phyloP scores from a whole-genome alignment of 2,329 filamentous ascomycete genomes.

The Ascochyta pisi region DNA sequence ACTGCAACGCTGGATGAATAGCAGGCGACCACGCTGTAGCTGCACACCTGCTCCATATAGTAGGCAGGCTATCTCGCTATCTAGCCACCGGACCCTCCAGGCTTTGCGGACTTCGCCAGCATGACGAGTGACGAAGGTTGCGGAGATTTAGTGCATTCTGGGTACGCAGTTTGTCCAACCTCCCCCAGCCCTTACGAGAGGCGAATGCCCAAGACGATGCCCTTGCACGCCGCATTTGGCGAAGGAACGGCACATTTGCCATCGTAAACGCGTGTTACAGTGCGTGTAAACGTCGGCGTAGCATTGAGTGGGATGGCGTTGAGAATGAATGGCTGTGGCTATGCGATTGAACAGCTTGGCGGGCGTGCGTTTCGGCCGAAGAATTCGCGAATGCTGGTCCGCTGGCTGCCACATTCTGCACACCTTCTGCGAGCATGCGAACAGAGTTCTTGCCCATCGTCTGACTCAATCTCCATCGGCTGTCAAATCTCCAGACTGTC shows the following conservation, averaged over 20 bases:
- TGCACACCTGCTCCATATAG: conserved; percentile 65
- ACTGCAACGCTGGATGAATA: conserved; percentile 35
- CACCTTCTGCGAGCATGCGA: conserved; percentile 16
- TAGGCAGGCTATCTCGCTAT: conserved; percentile 57
- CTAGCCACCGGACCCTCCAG: conserved; percentile 15
- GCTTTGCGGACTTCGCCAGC: conserved; percentile 50
- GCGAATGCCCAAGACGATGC: conserved; percentile 14
- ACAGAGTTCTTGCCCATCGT: conserved; percentile 9
- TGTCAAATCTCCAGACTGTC: conserved; percentile 12
- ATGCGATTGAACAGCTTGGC: conserved; percentile 20
- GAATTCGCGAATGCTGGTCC: conserved; percentile 10
- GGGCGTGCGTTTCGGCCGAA: conserved; percentile 10
- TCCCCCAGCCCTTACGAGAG: conserved; percentile 25
- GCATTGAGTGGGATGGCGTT: conserved; percentile 9
- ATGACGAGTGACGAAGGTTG: conserved; percentile 34
- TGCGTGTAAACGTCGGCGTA: conserved; percentile 24
- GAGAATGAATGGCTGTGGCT: conserved; percentile 23
- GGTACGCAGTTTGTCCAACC: conserved; percentile 35
- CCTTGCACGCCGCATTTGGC: conserved; percentile 17
- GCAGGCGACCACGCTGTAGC: conserved; percentile 44
- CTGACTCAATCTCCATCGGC: conserved; percentile 12
- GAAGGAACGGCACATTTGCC: conserved; percentile 23
- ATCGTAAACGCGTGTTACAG: conserved; percentile 31
- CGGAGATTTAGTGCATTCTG: conserved; percentile 21
- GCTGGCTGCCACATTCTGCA: conserved; percentile 14